A percentile compares a stretch with the other conserved stretches of the same genome.
Evolutionary conservation across 495 filamentous ascomycete genomes (phyloP).

Genomic region (Lindgomyces ingoldianus): DNA sequence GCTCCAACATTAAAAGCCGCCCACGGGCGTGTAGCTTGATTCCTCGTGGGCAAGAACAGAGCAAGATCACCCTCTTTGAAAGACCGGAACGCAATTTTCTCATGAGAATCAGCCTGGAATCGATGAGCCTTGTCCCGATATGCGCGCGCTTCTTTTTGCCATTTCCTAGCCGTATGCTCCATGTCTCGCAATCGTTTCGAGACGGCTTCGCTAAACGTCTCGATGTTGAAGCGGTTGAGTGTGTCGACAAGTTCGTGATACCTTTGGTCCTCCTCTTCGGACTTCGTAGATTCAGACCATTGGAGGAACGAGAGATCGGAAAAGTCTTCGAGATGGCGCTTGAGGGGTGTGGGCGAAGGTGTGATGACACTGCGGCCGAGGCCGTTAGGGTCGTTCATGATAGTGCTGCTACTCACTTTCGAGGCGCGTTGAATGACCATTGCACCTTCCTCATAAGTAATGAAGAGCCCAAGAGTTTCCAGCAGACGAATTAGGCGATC

Average conservation of each 20-base stretch:
- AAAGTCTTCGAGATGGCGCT: constrained; percentile 49
- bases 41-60: constrained; percentile 90
- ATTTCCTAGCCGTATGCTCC: constrained; percentile 84
- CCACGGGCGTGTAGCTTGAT: constrained; percentile 92
- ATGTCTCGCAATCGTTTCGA: constrained; percentile 86
- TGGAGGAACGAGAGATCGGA: constrained; percentile 66
- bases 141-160: constrained; percentile 79
- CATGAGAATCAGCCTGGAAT: constrained; percentile 83
- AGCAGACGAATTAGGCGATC: constrained; percentile 75
- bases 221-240: constrained; percentile 75
- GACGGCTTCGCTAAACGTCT: constrained; percentile 76
- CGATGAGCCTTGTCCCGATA: constrained; percentile 87
- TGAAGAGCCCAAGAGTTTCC: constrained; percentile 78
- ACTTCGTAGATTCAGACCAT: constrained; percentile 73
- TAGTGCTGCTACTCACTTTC: constrained; percentile 61
- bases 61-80: constrained; percentile 98
- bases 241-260: constrained; percentile 71
- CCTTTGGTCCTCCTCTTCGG: constrained; percentile 65
- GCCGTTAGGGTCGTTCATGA: constrained; percentile 53
- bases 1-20: constrained; percentile 97
- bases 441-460: constrained; percentile 69
- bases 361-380: constrained; percentile 41
- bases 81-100: constrained; percentile 93
- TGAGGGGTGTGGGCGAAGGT: constrained; percentile 36
- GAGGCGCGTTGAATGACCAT: constrained; percentile 76